Conservation (phyloP, 1,139 yeast species). For the Hemisphaericaspora xylofermentans region DNA sequence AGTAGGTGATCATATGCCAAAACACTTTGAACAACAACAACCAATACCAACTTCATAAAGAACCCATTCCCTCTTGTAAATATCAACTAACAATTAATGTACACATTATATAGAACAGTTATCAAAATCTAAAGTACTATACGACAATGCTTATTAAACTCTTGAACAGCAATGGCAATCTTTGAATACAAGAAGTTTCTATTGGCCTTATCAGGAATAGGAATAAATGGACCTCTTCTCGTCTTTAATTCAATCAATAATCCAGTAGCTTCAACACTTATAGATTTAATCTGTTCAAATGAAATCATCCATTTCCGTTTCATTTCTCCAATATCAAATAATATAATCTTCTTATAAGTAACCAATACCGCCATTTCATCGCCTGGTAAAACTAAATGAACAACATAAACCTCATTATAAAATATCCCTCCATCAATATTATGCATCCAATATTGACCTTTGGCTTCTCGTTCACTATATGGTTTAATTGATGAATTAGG, state of each 20-base stretch:
- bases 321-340: conserved; percentile 65
- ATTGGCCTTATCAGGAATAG: conserved; percentile 67
- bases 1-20: conserved; percentile 14
- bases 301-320: conserved; percentile 64
- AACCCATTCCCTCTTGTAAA: neutral
- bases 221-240: conserved; percentile 70
- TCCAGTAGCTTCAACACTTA: conserved; percentile 80
- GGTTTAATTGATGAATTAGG: conserved; percentile 71
- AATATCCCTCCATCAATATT: conserved; percentile 77
- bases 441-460: conserved; percentile 93
- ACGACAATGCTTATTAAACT: conserved; percentile 65
- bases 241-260: conserved; percentile 64
- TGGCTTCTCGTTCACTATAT: conserved; percentile 80
- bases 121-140: conserved; percentile 24
- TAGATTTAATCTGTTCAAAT: conserved; percentile 61
- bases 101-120: neutral
- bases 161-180: conserved; percentile 79
- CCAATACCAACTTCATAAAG: too few relatives aligned
- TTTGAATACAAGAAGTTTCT: conserved; percentile 67
- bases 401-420: conserved; percentile 72
- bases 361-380: conserved; percentile 76
- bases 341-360: conserved; percentile 67
- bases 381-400: conserved; percentile 82
- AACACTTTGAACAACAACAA: conserved; percentile 12
- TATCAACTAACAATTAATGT: neutral